Evolutionary conservation across 164 flowering plant genomes (phyloP), one percentile per base, ranked within the genome.

Genomic region (Piper longum): DNA sequence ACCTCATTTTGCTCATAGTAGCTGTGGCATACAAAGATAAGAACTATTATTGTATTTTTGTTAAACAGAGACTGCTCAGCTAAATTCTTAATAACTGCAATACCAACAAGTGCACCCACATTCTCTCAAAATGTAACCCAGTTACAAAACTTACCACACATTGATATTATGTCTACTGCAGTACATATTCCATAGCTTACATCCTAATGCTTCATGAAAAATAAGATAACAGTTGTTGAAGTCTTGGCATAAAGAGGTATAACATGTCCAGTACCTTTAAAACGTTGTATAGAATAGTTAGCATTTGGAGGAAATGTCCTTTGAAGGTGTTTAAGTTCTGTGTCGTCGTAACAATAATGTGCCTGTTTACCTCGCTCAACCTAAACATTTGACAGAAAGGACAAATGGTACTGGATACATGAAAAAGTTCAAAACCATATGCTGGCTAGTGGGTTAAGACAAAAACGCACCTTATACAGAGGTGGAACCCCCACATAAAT

Each of bases 401-500:
- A 12, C 44, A 16, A 16, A 57, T 44, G 56, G 13, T 62, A 8
- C 26, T 17, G 5, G 44, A 8, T 8, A 14, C 13, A 63, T 18
- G 13, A 52, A 18, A 39, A 52, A 4, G 44, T 57, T 58, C 7
- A 5, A 17, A 62, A 59, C 4, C 43, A 12, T 9, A 61, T 16
- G 12, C 54, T 62, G 17, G 45, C 44, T 4, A 0, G 16, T n/a
- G 16, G 2, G 4, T 0, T 16, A 43, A 18, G 13, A 44, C 41
- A 62, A 41, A 60, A 6, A 41, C 17, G 18, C 12, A 60, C 62
- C 62, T 64, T 43, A 43, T 13, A 42, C 57, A 43, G 60, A 65
- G 58, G 61, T 59, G 99, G 97, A 72, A 91, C 97, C 18, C 99
- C 99, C 67, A 88, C 97, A 69, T 91, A 95, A 55, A 95, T 89